Percentiles rank a stretch among this genome's conserved stretches.
Conservation (phyloP, 306 rosid species). For the Inga leiocalycina region DNA sequence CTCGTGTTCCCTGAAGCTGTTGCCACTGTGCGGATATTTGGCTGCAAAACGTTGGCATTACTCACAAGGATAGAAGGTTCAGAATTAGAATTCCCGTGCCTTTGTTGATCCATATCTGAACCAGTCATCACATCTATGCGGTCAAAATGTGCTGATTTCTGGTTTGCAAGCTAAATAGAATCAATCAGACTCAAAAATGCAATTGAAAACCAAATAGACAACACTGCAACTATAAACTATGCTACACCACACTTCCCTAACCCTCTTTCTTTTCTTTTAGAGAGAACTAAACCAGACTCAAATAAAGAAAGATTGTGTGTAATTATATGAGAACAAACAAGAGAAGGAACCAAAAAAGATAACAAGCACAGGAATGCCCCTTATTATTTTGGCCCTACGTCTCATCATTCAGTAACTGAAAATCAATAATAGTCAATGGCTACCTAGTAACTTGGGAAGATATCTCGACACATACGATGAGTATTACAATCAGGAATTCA, state of each 20-base stretch:
- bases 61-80: slow-evolving; percentile 60
- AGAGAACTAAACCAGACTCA: background rate
- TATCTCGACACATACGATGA: background rate
- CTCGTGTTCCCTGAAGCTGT: slow-evolving; percentile 64
- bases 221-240: background rate
- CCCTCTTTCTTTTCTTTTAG: background rate
- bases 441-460: slow-evolving; percentile 2
- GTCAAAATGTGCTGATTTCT: slow-evolving; percentile 41
- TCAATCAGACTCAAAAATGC: slow-evolving; percentile 30
- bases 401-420: slow-evolving; percentile 4
- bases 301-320: background rate
- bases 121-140: slow-evolving; percentile 71
- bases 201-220: slow-evolving; percentile 8
- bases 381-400: background rate
- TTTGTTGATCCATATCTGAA: slow-evolving; percentile 67
- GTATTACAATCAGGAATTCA: background rate
- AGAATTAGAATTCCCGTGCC: slow-evolving; percentile 63
- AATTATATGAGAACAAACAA: background rate
- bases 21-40: slow-evolving; percentile 52
- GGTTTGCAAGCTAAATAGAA: slow-evolving; percentile 31
- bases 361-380: slow-evolving; percentile 7
- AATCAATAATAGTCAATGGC: slow-evolving; percentile 4
- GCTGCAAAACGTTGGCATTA: slow-evolving; percentile 53
- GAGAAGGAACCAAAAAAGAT: background rate
- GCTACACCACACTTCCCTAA: background rate